phyloP scores from a whole-genome alignment of 2,329 filamentous ascomycete species.

The Colletotrichum lupini region DNA sequence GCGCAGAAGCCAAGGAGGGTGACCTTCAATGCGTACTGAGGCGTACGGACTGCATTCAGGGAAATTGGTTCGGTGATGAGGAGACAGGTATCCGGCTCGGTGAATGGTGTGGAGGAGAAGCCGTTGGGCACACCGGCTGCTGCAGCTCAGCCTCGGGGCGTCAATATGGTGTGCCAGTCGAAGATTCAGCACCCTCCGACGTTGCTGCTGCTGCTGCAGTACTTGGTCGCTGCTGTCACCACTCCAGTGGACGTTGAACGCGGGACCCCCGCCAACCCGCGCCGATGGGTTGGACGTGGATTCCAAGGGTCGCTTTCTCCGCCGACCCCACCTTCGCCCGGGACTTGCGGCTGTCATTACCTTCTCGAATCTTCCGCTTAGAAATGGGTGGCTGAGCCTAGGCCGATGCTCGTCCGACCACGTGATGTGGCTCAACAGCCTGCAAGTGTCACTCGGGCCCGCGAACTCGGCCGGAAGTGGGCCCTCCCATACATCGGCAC shows the following conservation, averaged over 20 bases:
- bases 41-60: neutral
- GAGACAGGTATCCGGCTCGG: neutral
- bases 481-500: too few species aligned
- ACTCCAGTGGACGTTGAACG: neutral
- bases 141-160: constrained; percentile 10
- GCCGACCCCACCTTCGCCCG: constrained; percentile 23
- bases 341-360: constrained; percentile 17
- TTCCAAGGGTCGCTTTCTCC: constrained; percentile 20
- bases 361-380: constrained; percentile 36
- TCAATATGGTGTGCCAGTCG: neutral
- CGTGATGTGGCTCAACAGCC: constrained; percentile 6
- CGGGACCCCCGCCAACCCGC: constrained; percentile 14
- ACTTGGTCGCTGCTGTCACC: neutral
- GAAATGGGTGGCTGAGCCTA: constrained; percentile 29
- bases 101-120: neutral
- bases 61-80: neutral
- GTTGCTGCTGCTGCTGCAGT: constrained; percentile 7
- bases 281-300: constrained; percentile 19
- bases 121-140: constrained; percentile 9
- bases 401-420: neutral
- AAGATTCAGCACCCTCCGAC: neutral
- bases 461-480: neutral
- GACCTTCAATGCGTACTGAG: neutral
- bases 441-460: too few species aligned
- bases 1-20: neutral